Evolutionary conservation across 73 alveolate species (phyloP).

Genomic region (Paramecium bursaria): DNA sequence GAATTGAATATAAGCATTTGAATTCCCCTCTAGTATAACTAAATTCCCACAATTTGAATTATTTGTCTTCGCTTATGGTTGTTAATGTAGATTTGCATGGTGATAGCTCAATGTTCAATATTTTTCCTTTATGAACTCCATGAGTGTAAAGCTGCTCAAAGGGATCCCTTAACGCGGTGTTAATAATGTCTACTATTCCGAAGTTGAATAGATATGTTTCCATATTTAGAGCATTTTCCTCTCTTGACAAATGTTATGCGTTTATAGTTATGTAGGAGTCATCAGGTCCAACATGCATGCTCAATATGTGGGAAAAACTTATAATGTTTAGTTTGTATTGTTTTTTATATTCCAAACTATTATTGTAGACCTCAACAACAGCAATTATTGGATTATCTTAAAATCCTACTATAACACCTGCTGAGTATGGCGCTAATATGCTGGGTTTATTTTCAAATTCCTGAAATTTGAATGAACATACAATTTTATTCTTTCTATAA

Average conservation of each 20-base stretch:
- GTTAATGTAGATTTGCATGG: slow-evolving; percentile 58
- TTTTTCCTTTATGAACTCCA: slow-evolving; percentile 65
- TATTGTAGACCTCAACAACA: slow-evolving; percentile 16
- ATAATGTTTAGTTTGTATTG: slow-evolving; percentile 9
- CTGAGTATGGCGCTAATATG: slow-evolving; percentile 2
- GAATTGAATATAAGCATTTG: slow-evolving; percentile 56
- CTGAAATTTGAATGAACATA: background rate
- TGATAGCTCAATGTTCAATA: slow-evolving; percentile 27
- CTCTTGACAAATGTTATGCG: slow-evolving; percentile 30
- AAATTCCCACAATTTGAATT: slow-evolving; percentile 67
- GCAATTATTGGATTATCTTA: slow-evolving; percentile 25
- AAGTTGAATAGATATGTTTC: slow-evolving; percentile 59
- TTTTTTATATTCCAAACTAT: slow-evolving; percentile 12
- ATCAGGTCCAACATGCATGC: slow-evolving; percentile 42
- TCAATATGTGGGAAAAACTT: background rate
- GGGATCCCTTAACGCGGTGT: slow-evolving; percentile 65
- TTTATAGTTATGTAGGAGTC: slow-evolving; percentile 32
- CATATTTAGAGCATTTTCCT: background rate
- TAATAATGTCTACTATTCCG: slow-evolving; percentile 64
- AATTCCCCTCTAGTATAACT: slow-evolving; percentile 46
- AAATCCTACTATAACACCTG: slow-evolving; percentile 59
- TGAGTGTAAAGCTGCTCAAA: slow-evolving; percentile 62
- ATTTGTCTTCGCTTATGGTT: slow-evolving; percentile 56
- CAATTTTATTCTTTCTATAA: slow-evolving; percentile 23
- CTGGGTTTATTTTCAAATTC: background rate